phyloP scores from a whole-genome alignment of 306 rosid species.

The Acmispon strigosus region DNA sequence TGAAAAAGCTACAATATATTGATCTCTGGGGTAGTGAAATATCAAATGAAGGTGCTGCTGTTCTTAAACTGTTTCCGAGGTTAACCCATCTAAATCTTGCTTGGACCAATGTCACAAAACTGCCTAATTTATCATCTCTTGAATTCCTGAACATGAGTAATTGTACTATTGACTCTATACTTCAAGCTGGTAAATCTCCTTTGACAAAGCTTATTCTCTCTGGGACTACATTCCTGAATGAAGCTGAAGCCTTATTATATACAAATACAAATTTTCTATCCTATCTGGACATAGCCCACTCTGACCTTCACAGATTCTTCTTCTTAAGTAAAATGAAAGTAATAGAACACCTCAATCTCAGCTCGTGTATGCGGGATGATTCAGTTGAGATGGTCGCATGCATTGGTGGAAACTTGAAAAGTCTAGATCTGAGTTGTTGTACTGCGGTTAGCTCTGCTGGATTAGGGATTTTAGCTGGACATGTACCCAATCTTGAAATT shows the following conservation, averaged over 20 bases:
- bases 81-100: slow-evolving; percentile 74
- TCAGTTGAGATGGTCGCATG: slow-evolving; percentile 49
- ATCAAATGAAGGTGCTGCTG: slow-evolving; percentile 61
- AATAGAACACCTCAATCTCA: slow-evolving; percentile 72
- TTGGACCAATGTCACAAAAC: slow-evolving; percentile 70
- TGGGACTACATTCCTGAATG: slow-evolving; percentile 57
- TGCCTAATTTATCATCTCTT: slow-evolving; percentile 57
- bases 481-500: slow-evolving; percentile 63
- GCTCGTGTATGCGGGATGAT: slow-evolving; percentile 64
- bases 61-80: slow-evolving; percentile 55
- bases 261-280: slow-evolving; percentile 40
- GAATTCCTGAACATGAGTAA: slow-evolving; percentile 75
- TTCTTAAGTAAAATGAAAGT: slow-evolving; percentile 51
- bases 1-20: slow-evolving; percentile 59
- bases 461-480: slow-evolving; percentile 60
- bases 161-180: slow-evolving; percentile 62
- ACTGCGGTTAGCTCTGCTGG: slow-evolving; percentile 72
- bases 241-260: slow-evolving; percentile 41
- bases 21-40: slow-evolving; percentile 91
- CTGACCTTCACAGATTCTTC: slow-evolving; percentile 47
- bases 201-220: slow-evolving; percentile 54
- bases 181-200: slow-evolving; percentile 52
- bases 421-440: slow-evolving; percentile 58
- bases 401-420: slow-evolving; percentile 57
- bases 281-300: slow-evolving; percentile 57